Conservation (phyloP, 129 eudicot species). For the Deinandra increscens region DNA sequence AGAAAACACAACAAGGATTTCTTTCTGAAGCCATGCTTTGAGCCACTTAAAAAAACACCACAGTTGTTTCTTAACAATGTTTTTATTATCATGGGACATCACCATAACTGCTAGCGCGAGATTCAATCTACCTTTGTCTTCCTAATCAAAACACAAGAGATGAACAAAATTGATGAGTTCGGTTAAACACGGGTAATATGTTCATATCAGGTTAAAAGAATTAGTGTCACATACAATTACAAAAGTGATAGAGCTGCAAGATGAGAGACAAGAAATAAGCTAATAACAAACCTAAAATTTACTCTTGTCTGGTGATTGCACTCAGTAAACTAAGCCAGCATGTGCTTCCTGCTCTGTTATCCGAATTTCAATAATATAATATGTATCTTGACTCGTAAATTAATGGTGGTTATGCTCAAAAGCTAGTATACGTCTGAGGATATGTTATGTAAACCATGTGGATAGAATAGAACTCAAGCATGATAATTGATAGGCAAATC, state of each 20-base stretch:
- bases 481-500: no score
- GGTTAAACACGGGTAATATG: slow-evolving; percentile 14
- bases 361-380: no score
- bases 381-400: no score
- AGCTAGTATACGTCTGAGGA: no score
- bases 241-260: background rate
- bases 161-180: slow-evolving; percentile 39
- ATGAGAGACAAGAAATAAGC: background rate
- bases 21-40: no score
- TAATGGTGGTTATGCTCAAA: no score
- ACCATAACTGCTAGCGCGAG: slow-evolving; percentile 76
- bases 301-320: slow-evolving; percentile 84
- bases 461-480: no score
- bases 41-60: no score
- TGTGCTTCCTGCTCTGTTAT: slow-evolving; percentile 80
- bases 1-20: no score
- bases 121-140: slow-evolving; percentile 79
- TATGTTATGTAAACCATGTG: no score
- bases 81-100: background rate
- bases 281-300: slow-evolving; percentile 75
- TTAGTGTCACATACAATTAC: background rate
- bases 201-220: background rate
- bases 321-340: slow-evolving; percentile 86
- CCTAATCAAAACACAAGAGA: slow-evolving; percentile 90
- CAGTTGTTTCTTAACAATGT: background rate